phyloP scores from a whole-genome alignment of 2,329 filamentous ascomycete species.

The Penicillium concentricum region DNA sequence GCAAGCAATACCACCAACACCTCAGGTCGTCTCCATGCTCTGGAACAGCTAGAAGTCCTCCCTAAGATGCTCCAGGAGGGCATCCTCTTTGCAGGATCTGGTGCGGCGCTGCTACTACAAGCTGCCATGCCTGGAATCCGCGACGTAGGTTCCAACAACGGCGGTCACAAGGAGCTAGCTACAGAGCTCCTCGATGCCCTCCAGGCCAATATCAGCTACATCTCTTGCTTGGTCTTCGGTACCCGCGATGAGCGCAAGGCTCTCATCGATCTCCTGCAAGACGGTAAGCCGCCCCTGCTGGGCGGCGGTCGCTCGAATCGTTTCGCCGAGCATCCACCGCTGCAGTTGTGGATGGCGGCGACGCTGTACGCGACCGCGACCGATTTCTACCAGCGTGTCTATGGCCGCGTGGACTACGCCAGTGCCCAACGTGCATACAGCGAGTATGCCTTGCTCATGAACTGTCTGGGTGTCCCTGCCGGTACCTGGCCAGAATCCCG shows the following conservation, averaged over 20 bases:
- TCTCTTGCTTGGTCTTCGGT: conserved; percentile 37
- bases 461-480: conserved; percentile 27
- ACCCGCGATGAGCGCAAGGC: conserved; percentile 29
- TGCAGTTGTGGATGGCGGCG: conserved; percentile 36
- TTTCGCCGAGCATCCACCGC: conserved; percentile 19
- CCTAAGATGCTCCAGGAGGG: conserved; percentile 39
- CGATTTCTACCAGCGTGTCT: conserved; percentile 39
- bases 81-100: conserved; percentile 36
- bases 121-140: conserved; percentile 32
- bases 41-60: conserved; percentile 35
- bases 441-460: conserved; percentile 32
- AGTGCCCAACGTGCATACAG: conserved; percentile 33
- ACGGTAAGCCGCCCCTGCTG: conserved; percentile 22
- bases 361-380: conserved; percentile 38
- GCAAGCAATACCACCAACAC: conserved; percentile 8
- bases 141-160: conserved; percentile 8
- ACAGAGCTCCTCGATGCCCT: conserved; percentile 32
- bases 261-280: conserved; percentile 27
- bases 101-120: conserved; percentile 35
- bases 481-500: conserved; percentile 33
- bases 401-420: conserved; percentile 31
- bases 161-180: conserved; percentile 22
- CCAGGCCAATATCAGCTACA: conserved; percentile 33
- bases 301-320: conserved; percentile 23
- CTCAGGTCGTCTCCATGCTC: conserved; percentile 26